These are phyloP conservation scores for Cylindrotheca fusiformis DNA, from an alignment of 108 stramenopile genomes.

Conservation along the genomic window DNA sequence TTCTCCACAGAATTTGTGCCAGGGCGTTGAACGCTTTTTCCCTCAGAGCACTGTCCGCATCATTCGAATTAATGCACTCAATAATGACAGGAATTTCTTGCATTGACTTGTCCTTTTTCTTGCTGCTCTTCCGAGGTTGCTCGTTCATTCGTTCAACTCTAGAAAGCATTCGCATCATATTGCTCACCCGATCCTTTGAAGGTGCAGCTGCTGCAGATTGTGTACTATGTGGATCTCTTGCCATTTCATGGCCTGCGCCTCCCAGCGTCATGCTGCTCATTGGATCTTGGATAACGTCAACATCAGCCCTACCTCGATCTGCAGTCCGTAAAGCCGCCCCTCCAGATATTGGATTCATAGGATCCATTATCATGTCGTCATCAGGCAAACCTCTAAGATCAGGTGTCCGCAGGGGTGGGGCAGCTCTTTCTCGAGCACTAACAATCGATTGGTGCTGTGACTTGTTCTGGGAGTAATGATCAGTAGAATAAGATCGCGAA, in stretches of 20 bases:
- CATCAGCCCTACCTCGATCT: conserved; percentile 3
- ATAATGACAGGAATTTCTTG: conserved; percentile 27
- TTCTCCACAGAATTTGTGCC: too few species aligned
- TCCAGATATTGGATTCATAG: background rate
- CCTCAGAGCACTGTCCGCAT: conserved; percentile 17
- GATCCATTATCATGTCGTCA: conserved; percentile 10
- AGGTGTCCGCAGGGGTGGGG: background rate
- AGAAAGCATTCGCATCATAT: conserved; percentile 7
- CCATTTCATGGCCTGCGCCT: background rate
- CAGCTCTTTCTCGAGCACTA: too few species aligned
- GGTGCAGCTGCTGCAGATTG: background rate
- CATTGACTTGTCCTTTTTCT: conserved; percentile 4
- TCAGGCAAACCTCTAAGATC: conserved; percentile 7
- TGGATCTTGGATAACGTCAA: conserved; percentile 8
- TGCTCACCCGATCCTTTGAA: conserved; percentile 1
- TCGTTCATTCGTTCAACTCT: background rate
- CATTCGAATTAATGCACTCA: conserved; percentile 18
- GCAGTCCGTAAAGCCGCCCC: background rate
- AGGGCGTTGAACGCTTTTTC: conserved; percentile 15
- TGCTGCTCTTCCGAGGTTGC: background rate
- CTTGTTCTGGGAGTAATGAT: too few species aligned
- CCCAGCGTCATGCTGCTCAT: too few species aligned
- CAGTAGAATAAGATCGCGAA: too few species aligned
- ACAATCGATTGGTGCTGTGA: too few species aligned
- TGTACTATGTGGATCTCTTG: background rate